These are phyloP conservation scores for Phlyctochytrium planicorne DNA, from an alignment of 192 early-diverging fungal species.

Conservation along the genomic window DNA sequence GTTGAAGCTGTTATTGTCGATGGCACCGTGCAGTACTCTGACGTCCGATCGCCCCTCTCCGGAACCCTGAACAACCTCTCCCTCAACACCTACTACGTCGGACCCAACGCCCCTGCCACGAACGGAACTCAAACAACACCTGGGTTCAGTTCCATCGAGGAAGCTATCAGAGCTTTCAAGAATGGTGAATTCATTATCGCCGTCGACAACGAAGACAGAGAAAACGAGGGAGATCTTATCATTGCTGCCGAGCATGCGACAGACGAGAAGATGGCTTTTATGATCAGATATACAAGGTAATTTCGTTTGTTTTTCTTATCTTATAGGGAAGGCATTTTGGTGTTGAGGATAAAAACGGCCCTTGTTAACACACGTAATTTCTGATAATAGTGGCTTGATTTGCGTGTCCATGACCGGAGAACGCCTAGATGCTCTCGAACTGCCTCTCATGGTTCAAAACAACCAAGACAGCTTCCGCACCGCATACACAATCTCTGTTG, in stretches of 20 bases:
- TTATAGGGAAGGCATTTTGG: neutral
- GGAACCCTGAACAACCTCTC: constrained; percentile 24
- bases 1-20: constrained; percentile 31
- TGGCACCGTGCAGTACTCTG: constrained; percentile 23
- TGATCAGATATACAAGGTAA: constrained; percentile 91
- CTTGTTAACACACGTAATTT: neutral
- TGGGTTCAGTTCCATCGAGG: constrained; percentile 67
- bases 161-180: constrained; percentile 64
- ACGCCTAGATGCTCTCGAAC: constrained; percentile 76
- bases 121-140: neutral
- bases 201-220: constrained; percentile 96
- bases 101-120: constrained; percentile 22
- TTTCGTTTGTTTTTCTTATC: neutral
- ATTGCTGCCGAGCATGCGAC: constrained; percentile 95
- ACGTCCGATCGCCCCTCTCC: constrained; percentile 13
- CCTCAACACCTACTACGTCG: constrained; percentile 30
- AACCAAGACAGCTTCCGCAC: constrained; percentile 91
- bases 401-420: constrained; percentile 82
- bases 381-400: constrained; percentile 72
- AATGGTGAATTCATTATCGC: constrained; percentile 85
- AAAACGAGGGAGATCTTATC: constrained; percentile 99
- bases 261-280: constrained; percentile 89
- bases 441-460: constrained; percentile 91
- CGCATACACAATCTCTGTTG: constrained; percentile 91
- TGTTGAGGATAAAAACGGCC: neutral